Conservation (phyloP, 495 filamentous ascomycete species). For the Neurospora tetraspora region DNA sequence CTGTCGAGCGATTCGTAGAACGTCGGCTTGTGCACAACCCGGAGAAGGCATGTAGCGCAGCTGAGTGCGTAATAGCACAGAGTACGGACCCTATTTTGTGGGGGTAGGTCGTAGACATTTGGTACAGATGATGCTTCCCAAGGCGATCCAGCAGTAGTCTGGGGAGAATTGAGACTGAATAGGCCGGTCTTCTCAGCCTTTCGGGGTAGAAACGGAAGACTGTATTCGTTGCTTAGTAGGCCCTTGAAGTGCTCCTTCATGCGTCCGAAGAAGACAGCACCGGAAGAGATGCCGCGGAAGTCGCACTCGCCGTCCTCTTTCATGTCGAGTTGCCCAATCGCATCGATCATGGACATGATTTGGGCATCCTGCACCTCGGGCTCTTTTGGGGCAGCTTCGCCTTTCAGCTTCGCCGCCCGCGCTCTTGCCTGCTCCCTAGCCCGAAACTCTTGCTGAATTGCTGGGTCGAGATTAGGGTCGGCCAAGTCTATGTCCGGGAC, state of each 20-base stretch:
- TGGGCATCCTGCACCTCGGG: slow-evolving; percentile 56
- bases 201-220: slow-evolving; percentile 37
- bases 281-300: slow-evolving; percentile 89
- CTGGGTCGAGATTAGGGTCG: slow-evolving; percentile 67
- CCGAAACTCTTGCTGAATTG: slow-evolving; percentile 48
- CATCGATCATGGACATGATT: slow-evolving; percentile 89
- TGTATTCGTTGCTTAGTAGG: slow-evolving; percentile 50
- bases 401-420: slow-evolving; percentile 23
- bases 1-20: slow-evolving; percentile 72
- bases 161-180: slow-evolving; percentile 58
- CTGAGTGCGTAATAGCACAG: slow-evolving; percentile 72
- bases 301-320: slow-evolving; percentile 91
- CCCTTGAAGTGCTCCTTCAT: slow-evolving; percentile 70
- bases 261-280: slow-evolving; percentile 72
- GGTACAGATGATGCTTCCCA: slow-evolving; percentile 51
- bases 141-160: slow-evolving; percentile 40
- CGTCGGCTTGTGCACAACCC: slow-evolving; percentile 79
- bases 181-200: slow-evolving; percentile 24
- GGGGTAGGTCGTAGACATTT: slow-evolving; percentile 59
- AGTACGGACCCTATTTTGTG: slow-evolving; percentile 52
- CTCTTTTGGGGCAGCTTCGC: slow-evolving; percentile 11
- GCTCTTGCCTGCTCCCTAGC: slow-evolving; percentile 35
- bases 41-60: slow-evolving; percentile 73
- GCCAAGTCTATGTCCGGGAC: slow-evolving; percentile 78
- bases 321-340: slow-evolving; percentile 78